Evolutionary conservation across 1,139 yeast species (phyloP).

Genomic region (Hyphopichia burtonii): DNA sequence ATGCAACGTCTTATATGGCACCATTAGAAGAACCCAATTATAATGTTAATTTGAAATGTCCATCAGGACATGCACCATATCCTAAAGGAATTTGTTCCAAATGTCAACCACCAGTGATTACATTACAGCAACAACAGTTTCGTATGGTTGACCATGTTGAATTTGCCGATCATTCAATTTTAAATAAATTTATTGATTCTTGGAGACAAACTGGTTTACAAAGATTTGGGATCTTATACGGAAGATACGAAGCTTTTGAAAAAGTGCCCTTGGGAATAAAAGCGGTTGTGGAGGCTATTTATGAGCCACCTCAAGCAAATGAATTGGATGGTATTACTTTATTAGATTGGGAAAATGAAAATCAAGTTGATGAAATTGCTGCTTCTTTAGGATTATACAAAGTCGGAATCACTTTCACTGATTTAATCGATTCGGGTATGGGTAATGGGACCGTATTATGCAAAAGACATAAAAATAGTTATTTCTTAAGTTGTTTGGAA

Average conservation of each 20-base stretch:
- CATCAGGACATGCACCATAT: slow-evolving; percentile 86
- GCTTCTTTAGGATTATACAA: slow-evolving; percentile 60
- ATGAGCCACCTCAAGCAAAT: slow-evolving; percentile 88
- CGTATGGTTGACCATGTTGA: slow-evolving; percentile 98
- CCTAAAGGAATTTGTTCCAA: slow-evolving; percentile 95
- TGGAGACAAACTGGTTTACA: slow-evolving; percentile 92
- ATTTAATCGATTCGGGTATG: slow-evolving; percentile 80
- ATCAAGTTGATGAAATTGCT: slow-evolving; percentile 56
- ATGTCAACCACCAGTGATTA: slow-evolving; percentile 95
- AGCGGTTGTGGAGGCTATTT: slow-evolving; percentile 90
- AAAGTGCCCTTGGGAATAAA: slow-evolving; percentile 90
- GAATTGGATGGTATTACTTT: slow-evolving; percentile 83
- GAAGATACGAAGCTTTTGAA: slow-evolving; percentile 73
- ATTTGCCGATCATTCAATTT: slow-evolving; percentile 68
- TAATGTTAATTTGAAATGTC: slow-evolving; percentile 62
- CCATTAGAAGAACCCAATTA: slow-evolving; percentile 77
- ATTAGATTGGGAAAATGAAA: slow-evolving; percentile 59
- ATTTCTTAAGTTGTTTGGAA: slow-evolving; percentile 84
- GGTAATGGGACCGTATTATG: slow-evolving; percentile 89
- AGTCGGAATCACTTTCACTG: slow-evolving; percentile 88
- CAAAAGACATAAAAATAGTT: slow-evolving; percentile 90
- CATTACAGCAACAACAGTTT: slow-evolving; percentile 84
- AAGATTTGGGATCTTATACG: slow-evolving; percentile 82
- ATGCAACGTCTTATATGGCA: slow-evolving; percentile 66
- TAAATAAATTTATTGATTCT: slow-evolving; percentile 80